Conservation (phyloP, 2,329 filamentous ascomycete genomes). For the Nannizziopsis barbatae region DNA sequence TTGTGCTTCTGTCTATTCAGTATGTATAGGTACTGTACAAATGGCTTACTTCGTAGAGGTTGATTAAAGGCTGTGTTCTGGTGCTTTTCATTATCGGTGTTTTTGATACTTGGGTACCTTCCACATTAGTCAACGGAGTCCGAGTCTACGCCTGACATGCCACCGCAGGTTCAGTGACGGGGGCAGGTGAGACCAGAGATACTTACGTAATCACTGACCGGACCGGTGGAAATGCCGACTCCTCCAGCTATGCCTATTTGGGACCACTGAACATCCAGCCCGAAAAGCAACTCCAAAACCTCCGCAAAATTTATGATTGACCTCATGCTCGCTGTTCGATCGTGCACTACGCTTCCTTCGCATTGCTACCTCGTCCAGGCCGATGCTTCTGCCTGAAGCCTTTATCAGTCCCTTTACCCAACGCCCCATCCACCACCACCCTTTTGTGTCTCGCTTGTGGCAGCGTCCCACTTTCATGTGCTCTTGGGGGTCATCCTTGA, state of each 20-base stretch:
- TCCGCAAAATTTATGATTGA: conserved; percentile 4
- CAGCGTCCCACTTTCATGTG: neutral
- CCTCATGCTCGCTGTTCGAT: neutral
- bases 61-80: too few species aligned
- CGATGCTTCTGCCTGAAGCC: neutral
- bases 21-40: too few species aligned
- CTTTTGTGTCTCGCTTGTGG: neutral
- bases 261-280: neutral
- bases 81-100: too few species aligned
- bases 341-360: neutral
- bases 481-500: neutral
- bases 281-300: conserved; percentile 1
- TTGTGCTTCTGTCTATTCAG: too few species aligned
- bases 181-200: neutral
- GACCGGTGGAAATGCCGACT: too few species aligned
- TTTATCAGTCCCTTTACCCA: too few species aligned
- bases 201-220: too few species aligned
- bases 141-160: too few species aligned
- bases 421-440: neutral
- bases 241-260: conserved; percentile 1
- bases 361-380: neutral
- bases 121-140: too few species aligned
- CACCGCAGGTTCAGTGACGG: too few species aligned
- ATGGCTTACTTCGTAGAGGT: too few species aligned
- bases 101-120: too few species aligned